Conservation (phyloP, 805 yeast species). For the Cyberlindnera amylophila region DNA sequence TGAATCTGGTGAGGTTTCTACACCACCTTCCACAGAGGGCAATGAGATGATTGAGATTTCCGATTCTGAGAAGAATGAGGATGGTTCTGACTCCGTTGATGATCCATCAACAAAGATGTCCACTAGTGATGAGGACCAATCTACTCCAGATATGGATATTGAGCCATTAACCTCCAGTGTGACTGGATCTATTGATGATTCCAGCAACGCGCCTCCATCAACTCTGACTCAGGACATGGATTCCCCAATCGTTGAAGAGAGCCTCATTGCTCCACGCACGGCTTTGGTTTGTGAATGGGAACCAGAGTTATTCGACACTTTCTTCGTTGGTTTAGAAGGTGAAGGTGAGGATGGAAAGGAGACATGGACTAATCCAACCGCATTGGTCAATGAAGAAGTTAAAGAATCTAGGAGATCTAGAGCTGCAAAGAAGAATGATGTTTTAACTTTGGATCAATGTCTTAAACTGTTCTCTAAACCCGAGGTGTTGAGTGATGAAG, state of each 20-base stretch:
- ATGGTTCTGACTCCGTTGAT: background rate
- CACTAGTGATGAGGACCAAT: conserved; percentile 4
- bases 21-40: background rate
- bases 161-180: conserved; percentile 9
- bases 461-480: conserved; percentile 69
- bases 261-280: conserved; percentile 30
- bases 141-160: conserved; percentile 7
- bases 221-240: background rate
- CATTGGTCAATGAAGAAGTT: conserved; percentile 50
- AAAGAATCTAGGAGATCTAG: conserved; percentile 39
- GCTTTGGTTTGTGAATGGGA: conserved; percentile 70
- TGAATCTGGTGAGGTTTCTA: conserved; percentile 9
- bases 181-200: background rate
- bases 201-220: background rate
- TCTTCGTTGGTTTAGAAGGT: conserved; percentile 47
- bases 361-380: conserved; percentile 52
- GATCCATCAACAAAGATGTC: background rate
- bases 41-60: conserved; percentile 2
- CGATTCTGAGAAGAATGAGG: conserved; percentile 2
- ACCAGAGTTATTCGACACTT: conserved; percentile 40
- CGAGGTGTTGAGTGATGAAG: conserved; percentile 83
- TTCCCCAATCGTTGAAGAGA: conserved; percentile 1
- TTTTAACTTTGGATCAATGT: conserved; percentile 69
- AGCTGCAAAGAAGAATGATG: conserved; percentile 31
- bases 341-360: conserved; percentile 45